Percentiles rank a stretch among this genome's conserved stretches.
These are phyloP conservation scores for Tulasnella sp. DNA, from an alignment of 768 basidiomycete genomes.

Conservation along the genomic window DNA sequence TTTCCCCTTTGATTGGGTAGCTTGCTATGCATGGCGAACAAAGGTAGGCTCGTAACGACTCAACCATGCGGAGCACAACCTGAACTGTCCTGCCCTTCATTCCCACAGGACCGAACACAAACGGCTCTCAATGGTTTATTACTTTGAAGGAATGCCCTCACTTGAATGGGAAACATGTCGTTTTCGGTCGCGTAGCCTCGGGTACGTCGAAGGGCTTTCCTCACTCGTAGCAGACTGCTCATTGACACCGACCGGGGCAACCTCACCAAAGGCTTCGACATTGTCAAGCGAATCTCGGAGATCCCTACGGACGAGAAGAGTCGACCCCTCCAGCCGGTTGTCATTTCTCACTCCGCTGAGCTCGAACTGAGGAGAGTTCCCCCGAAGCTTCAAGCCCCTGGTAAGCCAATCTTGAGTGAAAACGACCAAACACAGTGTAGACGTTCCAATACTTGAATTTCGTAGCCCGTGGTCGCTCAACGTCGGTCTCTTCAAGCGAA, in stretches of 20 bases:
- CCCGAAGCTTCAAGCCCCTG: slow-evolving; percentile 12
- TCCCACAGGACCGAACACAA: slow-evolving; percentile 49
- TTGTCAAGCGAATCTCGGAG: slow-evolving; percentile 46
- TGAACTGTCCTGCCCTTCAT: neutral
- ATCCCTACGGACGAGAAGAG: slow-evolving; percentile 67
- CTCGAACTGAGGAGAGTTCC: slow-evolving; percentile 50
- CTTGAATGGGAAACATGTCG: slow-evolving; percentile 46
- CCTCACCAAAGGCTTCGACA: slow-evolving; percentile 24
- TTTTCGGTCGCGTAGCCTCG: slow-evolving; percentile 30
- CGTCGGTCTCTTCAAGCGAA: slow-evolving; percentile 18
- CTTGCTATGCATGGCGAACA: slow-evolving; percentile 84
- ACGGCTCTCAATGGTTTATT: slow-evolving; percentile 79
- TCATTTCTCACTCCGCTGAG: slow-evolving; percentile 72
- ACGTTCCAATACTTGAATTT: neutral
- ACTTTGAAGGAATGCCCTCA: slow-evolving; percentile 68
- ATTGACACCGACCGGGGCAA: neutral
- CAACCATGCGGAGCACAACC: neutral
- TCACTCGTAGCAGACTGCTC: too few species aligned
- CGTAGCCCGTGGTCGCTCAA: slow-evolving; percentile 4
- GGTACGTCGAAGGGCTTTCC: slow-evolving; percentile 20
- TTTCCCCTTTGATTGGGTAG: slow-evolving; percentile 23
- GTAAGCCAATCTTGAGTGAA: slow-evolving; percentile 1
- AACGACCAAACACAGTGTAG: neutral
- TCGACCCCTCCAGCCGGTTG: slow-evolving; percentile 53
- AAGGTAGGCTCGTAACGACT: slow-evolving; percentile 29